These are phyloP conservation scores for Neonectria ditissima DNA, from an alignment of 2,329 filamentous ascomycete genomes.

Conservation along the genomic window DNA sequence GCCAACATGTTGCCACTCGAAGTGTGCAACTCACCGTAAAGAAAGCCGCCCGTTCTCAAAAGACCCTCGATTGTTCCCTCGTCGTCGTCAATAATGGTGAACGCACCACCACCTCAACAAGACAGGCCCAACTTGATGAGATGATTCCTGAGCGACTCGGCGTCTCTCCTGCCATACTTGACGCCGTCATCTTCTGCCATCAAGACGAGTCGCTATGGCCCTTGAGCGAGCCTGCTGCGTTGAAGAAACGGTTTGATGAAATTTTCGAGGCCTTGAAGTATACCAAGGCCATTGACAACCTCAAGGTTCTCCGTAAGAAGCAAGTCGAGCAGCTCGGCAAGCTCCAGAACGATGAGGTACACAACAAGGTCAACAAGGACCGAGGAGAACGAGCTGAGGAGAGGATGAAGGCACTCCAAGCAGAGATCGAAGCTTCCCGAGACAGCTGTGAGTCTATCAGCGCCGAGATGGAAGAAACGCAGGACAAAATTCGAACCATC, in stretches of 20 bases:
- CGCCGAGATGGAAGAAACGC: constrained; percentile 70
- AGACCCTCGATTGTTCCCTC: constrained; percentile 86
- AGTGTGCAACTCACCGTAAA: constrained; percentile 89
- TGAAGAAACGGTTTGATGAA: constrained; percentile 97
- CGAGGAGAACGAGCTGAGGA: constrained; percentile 80
- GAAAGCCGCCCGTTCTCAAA: constrained; percentile 80
- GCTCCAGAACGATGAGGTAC: constrained; percentile 79
- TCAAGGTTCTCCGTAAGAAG: constrained; percentile 87
- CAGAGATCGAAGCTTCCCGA: constrained; percentile 72
- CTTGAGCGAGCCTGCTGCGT: constrained; percentile 83
- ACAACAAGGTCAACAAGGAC: constrained; percentile 87
- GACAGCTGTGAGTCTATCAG: constrained; percentile 69
- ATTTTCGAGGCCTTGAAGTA: constrained; percentile 98
- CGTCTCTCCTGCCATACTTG: constrained; percentile 89
- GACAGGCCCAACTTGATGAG: constrained; percentile 83
- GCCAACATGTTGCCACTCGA: constrained; percentile 84
- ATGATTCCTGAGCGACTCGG: constrained; percentile 89
- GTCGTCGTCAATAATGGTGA: constrained; percentile 84
- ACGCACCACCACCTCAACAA: constrained; percentile 80
- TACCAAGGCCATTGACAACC: constrained; percentile 95
- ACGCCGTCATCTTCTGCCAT: constrained; percentile 98
- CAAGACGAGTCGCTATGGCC: constrained; percentile 99
- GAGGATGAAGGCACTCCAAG: constrained; percentile 71
- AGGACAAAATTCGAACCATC: constrained; percentile 70
- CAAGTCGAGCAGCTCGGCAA: constrained; percentile 80